Conservation (phyloP, 371 early-diverging fungal species). For the Mortierella sp. region DNA sequence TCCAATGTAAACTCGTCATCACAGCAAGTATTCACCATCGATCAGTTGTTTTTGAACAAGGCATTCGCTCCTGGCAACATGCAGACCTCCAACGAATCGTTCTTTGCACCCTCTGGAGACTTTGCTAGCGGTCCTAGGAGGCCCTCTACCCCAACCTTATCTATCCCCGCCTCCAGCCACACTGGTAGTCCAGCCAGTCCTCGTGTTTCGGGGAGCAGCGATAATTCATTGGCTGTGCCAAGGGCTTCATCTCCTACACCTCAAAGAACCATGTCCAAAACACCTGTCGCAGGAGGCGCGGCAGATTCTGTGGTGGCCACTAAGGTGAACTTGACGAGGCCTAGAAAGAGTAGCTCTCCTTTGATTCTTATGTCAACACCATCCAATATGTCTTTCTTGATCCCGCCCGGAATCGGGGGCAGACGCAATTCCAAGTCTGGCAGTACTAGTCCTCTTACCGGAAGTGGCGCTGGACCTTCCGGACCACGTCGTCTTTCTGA, state of each 20-base stretch:
- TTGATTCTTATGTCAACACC: constrained; percentile 47
- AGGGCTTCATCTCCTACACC: constrained; percentile 20
- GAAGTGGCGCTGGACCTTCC: not conserved
- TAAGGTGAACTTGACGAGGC: constrained; percentile 17
- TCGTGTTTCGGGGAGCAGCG: not conserved
- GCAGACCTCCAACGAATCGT: constrained; percentile 28
- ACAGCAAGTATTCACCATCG: not conserved
- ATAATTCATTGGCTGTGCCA: constrained; percentile 7
- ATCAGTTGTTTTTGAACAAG: not conserved
- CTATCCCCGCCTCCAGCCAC: constrained; percentile 10
- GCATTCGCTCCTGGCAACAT: constrained; percentile 2
- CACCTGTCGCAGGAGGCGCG: not conserved
- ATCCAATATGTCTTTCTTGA: constrained; percentile 46
- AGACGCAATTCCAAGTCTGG: constrained; percentile 30
- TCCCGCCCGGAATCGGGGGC: constrained; percentile 31
- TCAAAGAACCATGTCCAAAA: constrained; percentile 19
- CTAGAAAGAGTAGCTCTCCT: constrained; percentile 47
- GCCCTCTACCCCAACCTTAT: constrained; percentile 12
- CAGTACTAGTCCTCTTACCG: constrained; percentile 37
- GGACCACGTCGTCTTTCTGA: constrained; percentile 19
- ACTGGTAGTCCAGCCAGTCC: constrained; percentile 17
- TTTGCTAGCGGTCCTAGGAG: constrained; percentile 7
- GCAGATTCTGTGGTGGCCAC: constrained; percentile 20
- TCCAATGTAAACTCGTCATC: constrained; percentile 14
- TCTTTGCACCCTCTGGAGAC: constrained; percentile 10